Evolutionary conservation across 768 basidiomycete genomes (phyloP), one percentile per base, ranked within the genome.

Genomic region (Dioszegia crocea): DNA sequence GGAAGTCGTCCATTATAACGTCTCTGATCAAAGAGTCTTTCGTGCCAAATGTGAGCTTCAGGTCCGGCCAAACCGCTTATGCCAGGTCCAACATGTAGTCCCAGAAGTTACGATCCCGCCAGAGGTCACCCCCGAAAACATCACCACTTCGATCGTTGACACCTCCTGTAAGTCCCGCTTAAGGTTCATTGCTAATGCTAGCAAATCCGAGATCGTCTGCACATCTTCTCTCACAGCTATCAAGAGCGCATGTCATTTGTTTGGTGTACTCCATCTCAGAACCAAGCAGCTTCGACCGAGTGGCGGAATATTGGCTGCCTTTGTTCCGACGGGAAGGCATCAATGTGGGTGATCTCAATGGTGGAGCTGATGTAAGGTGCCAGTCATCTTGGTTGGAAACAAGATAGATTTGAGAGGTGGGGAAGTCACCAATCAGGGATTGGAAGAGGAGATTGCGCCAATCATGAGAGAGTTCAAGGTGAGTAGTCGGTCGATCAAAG

Each of bases 381-480:
- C 94, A 5, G 92, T 97, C 39, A 94, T 99, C 62, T 82, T 99
- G 30, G 90, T 97, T 24, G 94, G 94, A 53, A 99, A 99, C 80
- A 99, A 98, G 80, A 99, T 98, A 45, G 94, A 99, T 77, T 78
- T 97, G 47, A 83, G 94, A 17, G 91, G 90, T 3, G 93, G 92
- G 1, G 85, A 89, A 70, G 90, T 97, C 39, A 91, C 93, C 26
- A 94, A 96, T 69, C 86, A 94, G 73, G 90, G 88, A 2, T 78
- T 99, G 60, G 91, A 94, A 77, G 91, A 88, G 61, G 94, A 98
- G 78, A 93, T 98, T 64, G 78, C 88, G 56, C 94, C 94, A 29
- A 91, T 99, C 56, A 99, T 98, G 94, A 86, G 88, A 65, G 94
- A 98, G 77, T 99, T 94, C 85, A 99, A 99, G 84, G 92, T 86